Percentiles rank a stretch among this genome's conserved stretches.
Evolutionary conservation across 2,329 filamentous ascomycete genomes (phyloP).

Genomic region (Verruconis gallopava): DNA sequence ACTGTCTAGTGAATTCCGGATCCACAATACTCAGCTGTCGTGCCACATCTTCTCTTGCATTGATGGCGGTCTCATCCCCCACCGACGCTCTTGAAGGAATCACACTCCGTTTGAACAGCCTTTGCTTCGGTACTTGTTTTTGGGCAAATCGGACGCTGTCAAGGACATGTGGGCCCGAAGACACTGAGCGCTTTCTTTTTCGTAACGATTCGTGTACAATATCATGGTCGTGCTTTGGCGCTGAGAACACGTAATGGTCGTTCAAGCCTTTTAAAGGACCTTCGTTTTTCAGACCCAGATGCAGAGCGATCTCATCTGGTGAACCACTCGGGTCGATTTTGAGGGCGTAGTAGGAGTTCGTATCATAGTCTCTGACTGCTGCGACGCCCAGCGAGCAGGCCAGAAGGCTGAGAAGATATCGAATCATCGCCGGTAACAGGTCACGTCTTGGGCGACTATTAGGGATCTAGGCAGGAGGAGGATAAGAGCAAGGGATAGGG

Average conservation of each 20-base stretch:
- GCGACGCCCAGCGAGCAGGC: not conserved
- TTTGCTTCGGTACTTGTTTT: slow-evolving; percentile 56
- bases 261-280: slow-evolving; percentile 66
- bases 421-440: not conserved
- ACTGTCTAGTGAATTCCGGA: slow-evolving; percentile 87
- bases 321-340: slow-evolving; percentile 57
- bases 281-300: slow-evolving; percentile 66
- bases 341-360: slow-evolving; percentile 86
- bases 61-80: slow-evolving; percentile 33
- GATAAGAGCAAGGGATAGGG: not conserved
- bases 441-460: too few species aligned
- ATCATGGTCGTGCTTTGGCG: slow-evolving; percentile 44
- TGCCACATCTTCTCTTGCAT: slow-evolving; percentile 45
- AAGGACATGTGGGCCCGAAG: slow-evolving; percentile 42
- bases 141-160: slow-evolving; percentile 66
- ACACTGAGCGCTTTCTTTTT: slow-evolving; percentile 26
- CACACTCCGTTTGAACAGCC: slow-evolving; percentile 44
- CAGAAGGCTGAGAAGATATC: not conserved
- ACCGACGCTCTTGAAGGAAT: slow-evolving; percentile 17
- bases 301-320: slow-evolving; percentile 55
- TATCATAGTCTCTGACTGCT: slow-evolving; percentile 54
- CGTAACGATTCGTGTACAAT: slow-evolving; percentile 42
- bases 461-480: not conserved
- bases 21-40: slow-evolving; percentile 62
- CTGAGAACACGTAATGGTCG: slow-evolving; percentile 75